Evolutionary conservation across 2,329 filamentous ascomycete genomes (phyloP), one percentile per base, ranked within the genome.

Genomic region (Escovopsis sp.): DNA sequence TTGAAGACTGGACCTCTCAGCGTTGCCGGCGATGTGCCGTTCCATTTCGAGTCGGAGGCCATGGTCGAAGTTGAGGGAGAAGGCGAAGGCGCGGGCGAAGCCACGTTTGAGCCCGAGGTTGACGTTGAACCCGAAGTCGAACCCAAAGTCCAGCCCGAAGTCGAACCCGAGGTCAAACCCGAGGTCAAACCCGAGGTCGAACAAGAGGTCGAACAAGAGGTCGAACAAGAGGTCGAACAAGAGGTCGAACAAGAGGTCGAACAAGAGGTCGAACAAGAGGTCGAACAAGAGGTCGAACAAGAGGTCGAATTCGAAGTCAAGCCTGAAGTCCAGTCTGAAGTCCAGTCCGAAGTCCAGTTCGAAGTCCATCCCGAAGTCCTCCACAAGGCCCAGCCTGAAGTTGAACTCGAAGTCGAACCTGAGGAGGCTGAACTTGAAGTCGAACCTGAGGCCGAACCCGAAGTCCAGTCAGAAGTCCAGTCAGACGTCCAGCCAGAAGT

Each of bases 1-100:
- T 41, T 43, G 11, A 55, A 46, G 43, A 51, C 51, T 6, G 34
- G 12, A 6, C 39, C 32, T 8, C 32, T 12, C 10, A 26, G 18
- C 30, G 10, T 34, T 23, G 15, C n/a, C 26, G 37, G 26, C 11
- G 37, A 39, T 10, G 35, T 10, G 10, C 19, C 34, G 8, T 23
- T 18, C 34, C 34, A 8, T 9, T 8, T 36, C 12, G 34, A 36
- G n/a, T 12, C 10, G 34, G 34, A 23, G 34, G 12, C 28, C 7
- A 5, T 32, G 28, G 28, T 32, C 11, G 28, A 32, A 32, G 28
- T 32, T n/a, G 18, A 36, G 6, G 34, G 8, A 9, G 28, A 32
- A 32, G 28, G 28, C 28, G 28, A 32, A 32, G 28, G 28, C 8
- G 28, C 3, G 8, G 28, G 8, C 28, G 28, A 9, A 9, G 28